A percentile compares a stretch with the other conserved stretches of the same genome.
phyloP scores from a whole-genome alignment of 2,329 filamentous ascomycete genomes.

The Fusarium albidum region DNA sequence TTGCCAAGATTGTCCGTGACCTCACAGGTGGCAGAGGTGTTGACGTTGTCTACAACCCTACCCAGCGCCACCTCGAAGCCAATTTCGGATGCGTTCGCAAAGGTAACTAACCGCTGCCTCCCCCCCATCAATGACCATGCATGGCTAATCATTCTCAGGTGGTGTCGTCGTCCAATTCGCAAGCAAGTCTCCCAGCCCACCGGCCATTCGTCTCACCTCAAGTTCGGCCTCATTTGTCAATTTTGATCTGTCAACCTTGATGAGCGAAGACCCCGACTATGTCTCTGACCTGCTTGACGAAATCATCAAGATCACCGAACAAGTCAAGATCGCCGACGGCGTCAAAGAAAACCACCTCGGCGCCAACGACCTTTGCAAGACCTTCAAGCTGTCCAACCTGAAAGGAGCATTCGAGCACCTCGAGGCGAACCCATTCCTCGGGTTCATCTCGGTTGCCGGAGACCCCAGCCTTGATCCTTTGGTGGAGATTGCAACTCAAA shows the following conservation, averaged over 20 bases:
- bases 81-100: conserved; percentile 47
- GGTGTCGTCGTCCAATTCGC: conserved; percentile 46
- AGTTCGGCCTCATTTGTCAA: conserved; percentile 41
- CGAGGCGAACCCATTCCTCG: conserved; percentile 39
- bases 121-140: too few species aligned
- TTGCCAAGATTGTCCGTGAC: conserved; percentile 44
- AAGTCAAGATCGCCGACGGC: background rate
- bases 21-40: conserved; percentile 46
- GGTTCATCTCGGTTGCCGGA: conserved; percentile 31
- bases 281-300: conserved; percentile 41
- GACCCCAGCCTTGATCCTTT: conserved; percentile 2
- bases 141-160: conserved; percentile 38
- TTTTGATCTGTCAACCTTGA: conserved; percentile 45
- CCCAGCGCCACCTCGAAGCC: conserved; percentile 45
- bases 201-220: conserved; percentile 15
- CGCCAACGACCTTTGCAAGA: background rate
- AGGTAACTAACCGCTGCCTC: conserved; percentile 42
- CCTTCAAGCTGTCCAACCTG: conserved; percentile 35
- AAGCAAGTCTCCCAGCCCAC: conserved; percentile 32
- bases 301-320: conserved; percentile 17
- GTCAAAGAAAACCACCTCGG: too few species aligned
- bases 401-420: conserved; percentile 40
- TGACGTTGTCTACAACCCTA: conserved; percentile 57
- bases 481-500: conserved; percentile 37
- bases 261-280: conserved; percentile 44